phyloP scores from a whole-genome alignment of 2,329 filamentous ascomycete genomes.

The Huntiella abstrusa region DNA sequence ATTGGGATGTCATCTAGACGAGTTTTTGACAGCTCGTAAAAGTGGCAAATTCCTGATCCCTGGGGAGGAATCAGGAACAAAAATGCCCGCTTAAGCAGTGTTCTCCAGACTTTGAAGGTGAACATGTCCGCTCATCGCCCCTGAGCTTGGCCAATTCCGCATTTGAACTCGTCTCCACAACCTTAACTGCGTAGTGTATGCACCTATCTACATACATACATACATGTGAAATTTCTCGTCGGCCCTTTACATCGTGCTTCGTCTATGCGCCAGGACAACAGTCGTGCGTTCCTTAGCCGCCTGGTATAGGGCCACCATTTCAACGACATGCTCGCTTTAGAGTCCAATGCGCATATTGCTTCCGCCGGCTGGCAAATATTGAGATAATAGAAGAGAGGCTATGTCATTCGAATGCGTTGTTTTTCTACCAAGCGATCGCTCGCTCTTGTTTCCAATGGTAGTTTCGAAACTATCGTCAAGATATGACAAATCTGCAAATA shows the following conservation, averaged over 20 bases:
- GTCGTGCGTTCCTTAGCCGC: slow-evolving; percentile 75
- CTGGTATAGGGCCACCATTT: slow-evolving; percentile 53
- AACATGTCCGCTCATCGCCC: slow-evolving; percentile 64
- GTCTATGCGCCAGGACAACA: slow-evolving; percentile 79
- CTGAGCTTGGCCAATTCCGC: slow-evolving; percentile 47
- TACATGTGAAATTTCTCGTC: slow-evolving; percentile 44
- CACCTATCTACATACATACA: slow-evolving; percentile 29
- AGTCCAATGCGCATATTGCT: slow-evolving; percentile 60
- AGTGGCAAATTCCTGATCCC: no score
- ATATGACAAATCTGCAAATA: slow-evolving; percentile 74
- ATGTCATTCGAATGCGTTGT: slow-evolving; percentile 82
- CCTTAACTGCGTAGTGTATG: slow-evolving; percentile 77
- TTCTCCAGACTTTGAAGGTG: slow-evolving; percentile 50
- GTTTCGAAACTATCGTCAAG: slow-evolving; percentile 75
- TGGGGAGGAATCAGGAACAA: no score
- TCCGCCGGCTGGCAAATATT: slow-evolving; percentile 72
- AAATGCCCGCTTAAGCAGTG: background rate
- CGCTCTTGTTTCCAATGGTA: slow-evolving; percentile 70
- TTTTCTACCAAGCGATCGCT: slow-evolving; percentile 81
- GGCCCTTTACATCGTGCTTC: slow-evolving; percentile 85
- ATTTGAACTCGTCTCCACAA: slow-evolving; percentile 75
- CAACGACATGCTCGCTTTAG: slow-evolving; percentile 61
- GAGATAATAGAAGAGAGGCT: slow-evolving; percentile 76
- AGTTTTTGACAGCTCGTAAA: no score
- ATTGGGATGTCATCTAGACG: no score